Base-by-base conservation (phyloP, 2,329 filamentous ascomycete genomes). In the Fusarium praegraminearum region DNA sequence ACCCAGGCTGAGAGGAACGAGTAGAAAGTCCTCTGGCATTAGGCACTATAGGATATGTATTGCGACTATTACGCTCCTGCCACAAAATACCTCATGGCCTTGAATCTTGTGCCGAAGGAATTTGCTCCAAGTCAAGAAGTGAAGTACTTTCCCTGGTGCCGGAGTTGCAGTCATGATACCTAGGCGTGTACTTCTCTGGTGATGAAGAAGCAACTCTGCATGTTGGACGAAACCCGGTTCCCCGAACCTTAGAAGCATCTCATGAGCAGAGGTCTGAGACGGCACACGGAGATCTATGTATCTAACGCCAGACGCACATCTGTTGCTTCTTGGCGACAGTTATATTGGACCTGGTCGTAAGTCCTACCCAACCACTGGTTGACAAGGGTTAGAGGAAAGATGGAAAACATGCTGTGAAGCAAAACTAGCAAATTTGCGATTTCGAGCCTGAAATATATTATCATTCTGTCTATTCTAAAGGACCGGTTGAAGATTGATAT, bases 11-110 rank as follows among this genome's bases (percentile, higher is more conserved):
- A 41, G 13, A 10, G 11, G 3, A 67, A 63, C 20, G 52, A 58
- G 9, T 3, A n/a, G 3, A 46, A 11, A 3, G 62, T 58, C 8
- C 5, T 18, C 1, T 67, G 57, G 49, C 49, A 49, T 12, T 32
- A 44, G 2, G 20, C 56, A 1, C 10, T 57, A 11, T 43, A 40
- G 7, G 61, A 69, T 4, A 55, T 69, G 61, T 66, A 52, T 32
- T n/a, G 5, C 0, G 56, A 55, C 66, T 18, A 33, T 65, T 5
- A 45, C 13, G 2, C 26, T 57, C 1, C 57, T 55, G 1, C 3
- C 57, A 2, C 22, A 1, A 18, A 51, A 13, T 38, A 36, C 1
- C 12, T 69, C 1, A 49, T 18, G 5, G 11, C 66, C 9, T 10
- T 52, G 3, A 50, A 54, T 35, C 54, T 69, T 7, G n/a, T n/a